Percentiles rank a stretch among this genome's conserved stretches.
phyloP scores from a whole-genome alignment of 306 rosid genomes.

The apple (Malus domestica) region DNA sequence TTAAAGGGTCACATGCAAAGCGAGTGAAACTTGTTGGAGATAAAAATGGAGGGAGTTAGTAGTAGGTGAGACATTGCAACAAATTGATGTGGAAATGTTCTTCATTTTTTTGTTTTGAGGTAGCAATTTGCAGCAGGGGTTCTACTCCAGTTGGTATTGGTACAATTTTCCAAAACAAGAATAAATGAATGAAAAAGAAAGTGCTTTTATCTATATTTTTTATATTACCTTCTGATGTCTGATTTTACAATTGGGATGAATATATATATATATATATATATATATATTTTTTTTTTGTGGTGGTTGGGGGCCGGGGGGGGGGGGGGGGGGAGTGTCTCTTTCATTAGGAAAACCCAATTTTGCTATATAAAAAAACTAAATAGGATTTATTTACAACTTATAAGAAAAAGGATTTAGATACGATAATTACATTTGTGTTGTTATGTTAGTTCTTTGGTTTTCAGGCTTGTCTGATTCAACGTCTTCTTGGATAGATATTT shows the following conservation, averaged over 20 bases:
- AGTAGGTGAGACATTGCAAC: background rate
- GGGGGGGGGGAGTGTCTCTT: background rate
- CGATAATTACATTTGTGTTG: background rate
- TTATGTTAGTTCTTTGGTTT: background rate
- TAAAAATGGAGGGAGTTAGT: background rate
- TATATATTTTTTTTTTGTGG: too few species aligned
- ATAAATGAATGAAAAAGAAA: background rate
- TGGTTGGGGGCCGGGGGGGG: too few species aligned
- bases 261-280: background rate
- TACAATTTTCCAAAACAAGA: background rate
- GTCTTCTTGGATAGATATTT: constrained; percentile 2
- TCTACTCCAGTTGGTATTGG: background rate
- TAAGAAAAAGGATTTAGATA: background rate
- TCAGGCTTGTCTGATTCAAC: background rate
- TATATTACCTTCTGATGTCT: background rate
- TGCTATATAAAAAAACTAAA: background rate
- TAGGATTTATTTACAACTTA: background rate
- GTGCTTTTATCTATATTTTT: background rate
- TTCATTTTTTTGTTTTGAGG: background rate
- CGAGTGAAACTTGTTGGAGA: too few species aligned
- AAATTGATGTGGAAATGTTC: background rate
- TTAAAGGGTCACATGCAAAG: background rate
- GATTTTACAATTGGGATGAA: background rate
- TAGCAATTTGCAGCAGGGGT: background rate
- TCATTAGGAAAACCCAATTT: background rate